phyloP scores from a whole-genome alignment of 75 land plant genomes.

The Isoetes taiwanensis region DNA sequence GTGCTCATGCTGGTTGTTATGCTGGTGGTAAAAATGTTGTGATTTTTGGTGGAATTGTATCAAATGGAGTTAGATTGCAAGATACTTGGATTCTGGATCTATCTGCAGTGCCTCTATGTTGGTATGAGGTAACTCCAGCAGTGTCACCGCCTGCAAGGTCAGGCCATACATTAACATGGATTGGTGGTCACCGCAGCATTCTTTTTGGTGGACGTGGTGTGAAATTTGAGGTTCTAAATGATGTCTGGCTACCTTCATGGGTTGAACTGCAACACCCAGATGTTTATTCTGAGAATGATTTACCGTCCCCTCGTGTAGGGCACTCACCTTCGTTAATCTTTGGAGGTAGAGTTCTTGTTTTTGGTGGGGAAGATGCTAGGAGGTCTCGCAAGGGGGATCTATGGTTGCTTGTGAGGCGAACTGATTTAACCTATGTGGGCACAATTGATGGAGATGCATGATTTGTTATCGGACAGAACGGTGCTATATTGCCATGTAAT shows the following conservation, averaged over 20 bases:
- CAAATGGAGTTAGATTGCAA: conserved; percentile 51
- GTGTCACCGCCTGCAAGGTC: conserved; percentile 74
- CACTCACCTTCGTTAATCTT: conserved; percentile 70
- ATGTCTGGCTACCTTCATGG: conserved; percentile 82
- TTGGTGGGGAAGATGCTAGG: conserved; percentile 81
- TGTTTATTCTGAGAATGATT: conserved; percentile 19
- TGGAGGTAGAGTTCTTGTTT: conserved; percentile 63
- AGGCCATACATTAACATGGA: conserved; percentile 82
- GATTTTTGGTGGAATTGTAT: conserved; percentile 79
- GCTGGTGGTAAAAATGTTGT: conserved; percentile 49
- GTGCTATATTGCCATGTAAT: no score
- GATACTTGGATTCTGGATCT: conserved; percentile 91
- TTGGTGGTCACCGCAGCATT: conserved; percentile 39
- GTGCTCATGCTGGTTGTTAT: conserved; percentile 86
- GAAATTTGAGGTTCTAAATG: conserved; percentile 72
- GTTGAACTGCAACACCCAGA: conserved; percentile 36
- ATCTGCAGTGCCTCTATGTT: conserved; percentile 21
- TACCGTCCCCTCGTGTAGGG: conserved; percentile 64
- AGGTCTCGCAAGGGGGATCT: conserved; percentile 75
- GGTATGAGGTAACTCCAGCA: conserved; percentile 41
- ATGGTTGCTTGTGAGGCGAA: conserved; percentile 85
- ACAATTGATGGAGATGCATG: no score
- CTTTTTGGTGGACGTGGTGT: conserved; percentile 85
- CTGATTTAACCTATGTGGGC: no score
- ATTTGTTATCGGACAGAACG: no score